Percentiles rank a stretch among this genome's conserved stretches.
phyloP scores from a whole-genome alignment of 768 basidiomycete species.

The Dictyophora rubrovolvata region DNA sequence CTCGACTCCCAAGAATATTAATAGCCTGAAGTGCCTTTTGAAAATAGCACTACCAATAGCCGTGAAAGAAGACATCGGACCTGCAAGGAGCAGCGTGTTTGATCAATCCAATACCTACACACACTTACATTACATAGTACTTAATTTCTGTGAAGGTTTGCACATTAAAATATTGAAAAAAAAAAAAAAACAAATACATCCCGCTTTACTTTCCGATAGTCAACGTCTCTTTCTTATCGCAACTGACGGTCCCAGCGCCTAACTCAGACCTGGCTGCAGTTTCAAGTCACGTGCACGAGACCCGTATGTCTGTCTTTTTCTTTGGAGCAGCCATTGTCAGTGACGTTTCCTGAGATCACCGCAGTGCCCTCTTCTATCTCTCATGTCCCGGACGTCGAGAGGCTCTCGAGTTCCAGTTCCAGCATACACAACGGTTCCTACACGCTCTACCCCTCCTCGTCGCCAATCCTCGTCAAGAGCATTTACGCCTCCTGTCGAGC shows the following conservation, averaged over 20 bases:
- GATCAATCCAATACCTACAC: neutral
- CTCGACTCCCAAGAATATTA: no score
- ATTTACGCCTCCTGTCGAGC: slow-evolving; percentile 4
- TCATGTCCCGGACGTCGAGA: slow-evolving; percentile 6
- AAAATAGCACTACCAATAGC: neutral
- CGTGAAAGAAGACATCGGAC: neutral
- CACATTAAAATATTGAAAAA: neutral
- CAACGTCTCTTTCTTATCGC: neutral
- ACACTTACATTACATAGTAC: neutral
- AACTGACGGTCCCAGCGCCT: no score
- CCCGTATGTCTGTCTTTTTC: neutral
- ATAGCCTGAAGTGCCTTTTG: no score
- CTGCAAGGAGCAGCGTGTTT: neutral
- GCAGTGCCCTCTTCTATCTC: neutral
- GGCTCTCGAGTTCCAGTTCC: neutral
- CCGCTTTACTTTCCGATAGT: neutral
- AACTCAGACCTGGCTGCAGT: neutral
- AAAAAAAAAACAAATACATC: no score
- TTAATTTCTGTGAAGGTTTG: neutral
- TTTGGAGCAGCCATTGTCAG: no score
- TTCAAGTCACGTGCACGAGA: neutral
- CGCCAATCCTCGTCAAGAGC: neutral
- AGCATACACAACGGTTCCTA: slow-evolving; percentile 4
- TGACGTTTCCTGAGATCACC: no score
- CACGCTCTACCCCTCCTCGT: neutral